Conservation (phyloP, 805 yeast species). For the Dipodascopsis tothii region DNA sequence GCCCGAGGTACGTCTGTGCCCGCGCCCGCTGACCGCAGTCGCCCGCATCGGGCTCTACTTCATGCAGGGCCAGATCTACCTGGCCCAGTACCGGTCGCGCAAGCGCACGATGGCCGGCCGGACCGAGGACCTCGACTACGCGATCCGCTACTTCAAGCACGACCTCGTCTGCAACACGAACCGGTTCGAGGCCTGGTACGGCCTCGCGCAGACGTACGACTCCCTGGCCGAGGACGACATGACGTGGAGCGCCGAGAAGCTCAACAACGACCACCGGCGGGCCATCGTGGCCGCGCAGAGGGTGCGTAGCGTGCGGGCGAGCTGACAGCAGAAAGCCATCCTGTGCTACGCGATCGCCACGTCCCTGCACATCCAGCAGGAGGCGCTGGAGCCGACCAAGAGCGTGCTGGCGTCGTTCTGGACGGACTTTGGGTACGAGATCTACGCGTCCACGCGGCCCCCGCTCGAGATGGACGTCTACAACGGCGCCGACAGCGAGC, state of each 20-base stretch:
- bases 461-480: constrained; percentile 43
- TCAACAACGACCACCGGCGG: constrained; percentile 55
- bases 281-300: constrained; percentile 59
- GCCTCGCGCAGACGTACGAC: constrained; percentile 72
- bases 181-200: constrained; percentile 78
- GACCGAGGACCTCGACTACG: constrained; percentile 70
- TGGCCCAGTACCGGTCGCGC: constrained; percentile 62
- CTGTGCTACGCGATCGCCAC: constrained; percentile 70
- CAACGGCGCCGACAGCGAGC: constrained; percentile 43
- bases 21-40: background rate
- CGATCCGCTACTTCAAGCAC: constrained; percentile 53
- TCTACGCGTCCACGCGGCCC: constrained; percentile 35
- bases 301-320: constrained; percentile 37
- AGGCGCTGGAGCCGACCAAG: constrained; percentile 31
- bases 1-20: constrained; percentile 3
- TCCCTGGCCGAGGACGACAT: constrained; percentile 79
- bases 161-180: constrained; percentile 63
- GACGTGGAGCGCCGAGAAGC: constrained; percentile 84
- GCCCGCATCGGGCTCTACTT: constrained; percentile 51
- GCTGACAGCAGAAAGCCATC: constrained; percentile 29
- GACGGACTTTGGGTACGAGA: constrained; percentile 43
- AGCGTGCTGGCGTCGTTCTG: constrained; percentile 42
- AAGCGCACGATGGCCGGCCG: constrained; percentile 74
- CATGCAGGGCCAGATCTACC: constrained; percentile 57
- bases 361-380: constrained; percentile 32